Conservation (phyloP, 1,284 basidiomycete genomes). For the Coriolopsis trogii region DNA sequence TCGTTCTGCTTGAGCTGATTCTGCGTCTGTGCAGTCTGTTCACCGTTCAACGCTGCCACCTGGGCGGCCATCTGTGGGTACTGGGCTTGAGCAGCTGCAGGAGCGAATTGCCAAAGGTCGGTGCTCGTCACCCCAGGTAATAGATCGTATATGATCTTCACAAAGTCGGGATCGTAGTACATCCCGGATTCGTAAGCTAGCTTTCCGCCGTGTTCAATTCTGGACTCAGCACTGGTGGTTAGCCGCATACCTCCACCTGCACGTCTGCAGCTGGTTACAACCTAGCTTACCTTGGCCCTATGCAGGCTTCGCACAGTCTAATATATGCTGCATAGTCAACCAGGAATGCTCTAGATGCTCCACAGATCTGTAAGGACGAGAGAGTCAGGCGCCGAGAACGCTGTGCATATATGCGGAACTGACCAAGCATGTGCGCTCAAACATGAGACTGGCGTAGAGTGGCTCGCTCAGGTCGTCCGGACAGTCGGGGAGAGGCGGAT, state of each 20-base stretch:
- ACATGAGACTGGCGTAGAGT: neutral
- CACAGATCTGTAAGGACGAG: neutral
- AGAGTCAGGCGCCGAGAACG: no score
- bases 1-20: neutral
- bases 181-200: neutral
- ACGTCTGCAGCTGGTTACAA: no score
- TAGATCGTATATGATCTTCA: neutral
- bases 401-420: neutral
- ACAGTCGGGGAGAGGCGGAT: neutral
- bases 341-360: neutral
- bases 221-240: no score
- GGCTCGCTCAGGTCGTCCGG: slow-evolving; percentile 2
- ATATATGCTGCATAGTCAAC: neutral
- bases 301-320: neutral
- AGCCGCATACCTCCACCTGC: neutral
- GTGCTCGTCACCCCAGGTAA: neutral
- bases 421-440: slow-evolving; percentile 1
- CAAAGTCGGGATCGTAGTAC: neutral
- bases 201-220: neutral
- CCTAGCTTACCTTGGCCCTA: no score
- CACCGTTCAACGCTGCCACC: neutral
- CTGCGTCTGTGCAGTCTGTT: neutral
- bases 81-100: no score
- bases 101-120: no score
- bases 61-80: neutral